Conservation (phyloP, 1,284 basidiomycete genomes). For the Ustilago shanxiensis region DNA sequence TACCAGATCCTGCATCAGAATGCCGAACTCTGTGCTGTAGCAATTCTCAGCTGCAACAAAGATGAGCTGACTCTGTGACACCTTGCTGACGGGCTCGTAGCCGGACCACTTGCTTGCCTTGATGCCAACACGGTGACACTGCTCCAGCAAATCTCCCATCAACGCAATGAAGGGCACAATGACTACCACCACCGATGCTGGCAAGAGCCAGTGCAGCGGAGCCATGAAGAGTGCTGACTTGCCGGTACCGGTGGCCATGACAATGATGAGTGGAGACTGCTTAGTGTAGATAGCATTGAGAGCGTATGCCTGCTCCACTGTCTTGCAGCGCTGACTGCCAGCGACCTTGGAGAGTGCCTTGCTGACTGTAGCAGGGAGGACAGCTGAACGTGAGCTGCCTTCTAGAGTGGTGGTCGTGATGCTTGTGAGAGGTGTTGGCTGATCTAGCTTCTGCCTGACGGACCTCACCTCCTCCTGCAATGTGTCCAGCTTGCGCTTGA, state of each 20-base stretch:
- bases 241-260: constrained; percentile 11
- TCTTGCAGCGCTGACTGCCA: constrained; percentile 7
- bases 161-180: constrained; percentile 8
- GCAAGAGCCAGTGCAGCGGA: constrained; percentile 4
- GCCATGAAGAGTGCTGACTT: constrained; percentile 16
- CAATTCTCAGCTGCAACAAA: constrained; percentile 7
- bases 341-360: constrained; percentile 3
- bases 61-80: background rate
- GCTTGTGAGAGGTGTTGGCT: background rate
- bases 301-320: constrained; percentile 1
- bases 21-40: background rate
- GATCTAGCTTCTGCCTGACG: constrained; percentile 1
- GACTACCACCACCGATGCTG: background rate
- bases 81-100: background rate
- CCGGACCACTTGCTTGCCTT: background rate
- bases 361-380: background rate
- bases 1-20: background rate
- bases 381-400: background rate
- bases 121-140: constrained; percentile 10
- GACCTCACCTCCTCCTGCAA: background rate
- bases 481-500: background rate
- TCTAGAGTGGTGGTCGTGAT: too few species aligned
- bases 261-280: constrained; percentile 7
- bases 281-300: constrained; percentile 6
- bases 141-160: background rate